Conservation (phyloP, 768 basidiomycete species). For the Psilocybe sp. region DNA sequence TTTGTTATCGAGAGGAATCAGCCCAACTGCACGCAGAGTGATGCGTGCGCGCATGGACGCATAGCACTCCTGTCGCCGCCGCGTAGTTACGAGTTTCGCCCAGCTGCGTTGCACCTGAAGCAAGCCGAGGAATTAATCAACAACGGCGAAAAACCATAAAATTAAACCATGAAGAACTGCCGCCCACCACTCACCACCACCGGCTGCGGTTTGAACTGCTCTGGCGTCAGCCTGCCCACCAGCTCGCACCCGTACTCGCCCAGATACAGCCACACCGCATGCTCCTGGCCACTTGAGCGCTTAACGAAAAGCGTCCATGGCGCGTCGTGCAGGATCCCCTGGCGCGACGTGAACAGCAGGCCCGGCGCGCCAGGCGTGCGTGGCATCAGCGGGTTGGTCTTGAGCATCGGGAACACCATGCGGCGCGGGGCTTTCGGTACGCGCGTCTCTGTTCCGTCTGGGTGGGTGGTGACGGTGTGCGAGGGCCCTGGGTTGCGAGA, state of each 20-base stretch:
- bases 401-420: conserved; percentile 17
- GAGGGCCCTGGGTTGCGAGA: conserved; percentile 9
- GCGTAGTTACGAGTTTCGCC: conserved; percentile 9
- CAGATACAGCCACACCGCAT: conserved; percentile 21
- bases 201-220: conserved; percentile 13
- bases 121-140: no score
- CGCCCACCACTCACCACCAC: not conserved
- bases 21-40: conserved; percentile 12
- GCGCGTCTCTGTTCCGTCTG: no score
- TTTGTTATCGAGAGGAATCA: conserved; percentile 12
- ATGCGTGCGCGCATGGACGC: conserved; percentile 22
- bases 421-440: not conserved
- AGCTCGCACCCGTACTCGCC: conserved; percentile 20
- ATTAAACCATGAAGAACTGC: not conserved
- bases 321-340: conserved; percentile 13
- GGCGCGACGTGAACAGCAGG: conserved; percentile 18
- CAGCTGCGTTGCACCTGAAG: conserved; percentile 10
- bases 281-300: not conserved
- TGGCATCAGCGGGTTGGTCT: conserved; percentile 21
- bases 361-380: conserved; percentile 20
- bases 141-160: not conserved
- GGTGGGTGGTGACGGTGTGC: no score
- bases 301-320: conserved; percentile 20
- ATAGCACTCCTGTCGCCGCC: conserved; percentile 13
- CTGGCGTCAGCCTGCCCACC: conserved; percentile 18